These are phyloP conservation scores for Crithidia fasciculata DNA, from an alignment of 208 protist species.

Conservation along the genomic window DNA sequence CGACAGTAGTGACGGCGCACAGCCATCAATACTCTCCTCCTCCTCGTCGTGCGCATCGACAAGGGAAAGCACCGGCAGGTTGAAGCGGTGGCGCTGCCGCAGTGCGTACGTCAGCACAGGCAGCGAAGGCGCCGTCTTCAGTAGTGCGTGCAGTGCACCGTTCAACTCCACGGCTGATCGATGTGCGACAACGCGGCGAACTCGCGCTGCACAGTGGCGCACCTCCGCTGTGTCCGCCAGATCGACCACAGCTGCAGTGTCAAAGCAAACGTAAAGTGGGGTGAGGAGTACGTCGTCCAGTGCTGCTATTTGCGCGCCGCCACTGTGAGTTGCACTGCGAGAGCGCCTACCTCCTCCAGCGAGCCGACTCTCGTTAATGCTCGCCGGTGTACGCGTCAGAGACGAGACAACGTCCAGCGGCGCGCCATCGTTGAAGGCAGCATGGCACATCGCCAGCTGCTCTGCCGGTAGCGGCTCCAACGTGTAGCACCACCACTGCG, in stretches of 20 bases:
- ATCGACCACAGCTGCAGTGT: constrained; percentile 4
- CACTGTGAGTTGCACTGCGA: no score
- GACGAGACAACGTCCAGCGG: background rate
- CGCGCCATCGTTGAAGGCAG: background rate
- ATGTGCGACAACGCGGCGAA: no score
- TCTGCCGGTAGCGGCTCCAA: constrained; percentile 27
- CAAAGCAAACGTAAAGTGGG: constrained; percentile 26
- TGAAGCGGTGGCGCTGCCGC: background rate
- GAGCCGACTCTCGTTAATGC: no score
- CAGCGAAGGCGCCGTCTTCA: constrained; percentile 5
- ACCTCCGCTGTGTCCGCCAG: background rate
- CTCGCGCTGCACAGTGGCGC: background rate
- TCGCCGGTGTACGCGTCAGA: no score
- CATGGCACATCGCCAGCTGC: constrained; percentile 16
- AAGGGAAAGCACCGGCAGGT: background rate
- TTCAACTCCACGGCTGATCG: background rate
- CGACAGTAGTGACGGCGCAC: no score
- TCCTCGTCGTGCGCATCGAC: background rate
- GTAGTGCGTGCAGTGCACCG: background rate
- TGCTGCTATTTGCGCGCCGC: background rate
- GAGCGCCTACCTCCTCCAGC: no score
- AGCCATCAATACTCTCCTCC: background rate
- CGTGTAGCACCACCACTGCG: constrained; percentile 26
- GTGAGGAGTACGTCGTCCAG: constrained; percentile 23
- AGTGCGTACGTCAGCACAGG: constrained; percentile 22